Percentiles rank a stretch among this genome's conserved stretches.
phyloP scores from a whole-genome alignment of 352 stramenopile species.

The Globisporangium spiculum region DNA sequence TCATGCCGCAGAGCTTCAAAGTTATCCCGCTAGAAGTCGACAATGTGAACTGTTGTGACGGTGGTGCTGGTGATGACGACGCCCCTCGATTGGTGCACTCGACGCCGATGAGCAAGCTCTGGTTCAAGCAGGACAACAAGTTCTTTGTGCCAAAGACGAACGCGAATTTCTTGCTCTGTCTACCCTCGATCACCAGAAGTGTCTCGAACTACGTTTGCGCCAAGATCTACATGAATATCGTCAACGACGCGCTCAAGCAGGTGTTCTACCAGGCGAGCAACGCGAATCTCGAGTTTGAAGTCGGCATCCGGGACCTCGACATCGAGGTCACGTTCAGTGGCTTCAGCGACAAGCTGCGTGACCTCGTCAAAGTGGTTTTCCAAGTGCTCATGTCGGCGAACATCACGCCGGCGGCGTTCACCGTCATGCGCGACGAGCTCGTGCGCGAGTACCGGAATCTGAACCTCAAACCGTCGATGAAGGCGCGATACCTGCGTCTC shows the following conservation, averaged over 20 bases:
- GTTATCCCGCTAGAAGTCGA: constrained; percentile 29
- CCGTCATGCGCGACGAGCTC: constrained; percentile 53
- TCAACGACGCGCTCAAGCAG: constrained; percentile 66
- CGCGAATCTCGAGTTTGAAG: constrained; percentile 51
- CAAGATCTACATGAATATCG: constrained; percentile 65
- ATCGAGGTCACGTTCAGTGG: constrained; percentile 65
- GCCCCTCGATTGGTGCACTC: constrained; percentile 33
- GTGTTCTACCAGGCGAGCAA: constrained; percentile 59
- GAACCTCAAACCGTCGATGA: constrained; percentile 58
- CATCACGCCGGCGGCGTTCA: constrained; percentile 39
- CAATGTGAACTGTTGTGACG: background rate
- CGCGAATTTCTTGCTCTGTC: constrained; percentile 58
- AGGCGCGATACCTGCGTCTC: constrained; percentile 65
- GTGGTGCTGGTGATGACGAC: background rate
- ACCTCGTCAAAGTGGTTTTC: constrained; percentile 50
- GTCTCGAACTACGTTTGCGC: constrained; percentile 50
- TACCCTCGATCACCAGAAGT: constrained; percentile 44
- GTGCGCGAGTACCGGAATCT: constrained; percentile 66
- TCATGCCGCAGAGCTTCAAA: constrained; percentile 63
- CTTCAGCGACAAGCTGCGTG: constrained; percentile 67
- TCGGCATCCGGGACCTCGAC: constrained; percentile 59
- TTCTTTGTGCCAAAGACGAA: constrained; percentile 73
- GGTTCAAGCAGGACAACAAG: constrained; percentile 65
- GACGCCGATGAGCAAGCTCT: constrained; percentile 53
- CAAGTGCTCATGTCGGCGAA: constrained; percentile 32